Base-by-base conservation (phyloP, 2,329 filamentous ascomycete species). In the Sporothrix humicola region DNA sequence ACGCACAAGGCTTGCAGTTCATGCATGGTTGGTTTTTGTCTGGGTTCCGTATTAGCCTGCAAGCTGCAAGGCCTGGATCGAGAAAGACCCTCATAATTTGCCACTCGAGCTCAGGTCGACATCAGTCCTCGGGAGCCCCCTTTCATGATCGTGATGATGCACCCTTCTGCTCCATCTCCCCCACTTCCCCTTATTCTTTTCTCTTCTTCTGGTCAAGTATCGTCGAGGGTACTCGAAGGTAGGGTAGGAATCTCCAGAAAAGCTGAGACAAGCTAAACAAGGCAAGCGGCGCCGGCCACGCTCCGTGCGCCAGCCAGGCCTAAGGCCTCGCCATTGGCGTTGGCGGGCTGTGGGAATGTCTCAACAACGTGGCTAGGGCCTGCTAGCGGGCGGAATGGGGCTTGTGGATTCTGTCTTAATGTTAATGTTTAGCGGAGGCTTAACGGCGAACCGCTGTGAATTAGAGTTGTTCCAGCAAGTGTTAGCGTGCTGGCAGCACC, bases 191-290 rank as follows among this genome's bases (percentile, higher is more conserved):
- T 46, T 68, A 68, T 68, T 68, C 17, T 68, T 68, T 8, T 37
- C 31, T 37, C 31, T 7, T 26, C n/a, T 9, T 20, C n/a, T 17
- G n/a, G 9, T 17, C n/a, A 20, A 20, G 23, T 1, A 52, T 10
- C 2, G 46, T 52, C 44, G 13, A 66, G 46, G 44, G 17, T 8
- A 20, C 9, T 6, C 20, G 20, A 13, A 3, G 48, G 66, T 44
- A 56, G 66, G 66, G 66, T 69, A 44, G 66, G 66, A 69, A 23
- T 54, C 66, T 23, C 31, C 66, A 69, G 46, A 17, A 56, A 69
- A 56, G 66, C 50, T 69, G 66, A 69, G 66, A 69, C 66, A 44
- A 56, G 66, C 66, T 69, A 69, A 69, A 6, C 9, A 26, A 13
- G n/a, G 52, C 52, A 56, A 50, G 17, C 63, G 63, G 63, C 44